Conservation (phyloP, 1,139 yeast genomes). For the Entelexis sorbosivorans region DNA sequence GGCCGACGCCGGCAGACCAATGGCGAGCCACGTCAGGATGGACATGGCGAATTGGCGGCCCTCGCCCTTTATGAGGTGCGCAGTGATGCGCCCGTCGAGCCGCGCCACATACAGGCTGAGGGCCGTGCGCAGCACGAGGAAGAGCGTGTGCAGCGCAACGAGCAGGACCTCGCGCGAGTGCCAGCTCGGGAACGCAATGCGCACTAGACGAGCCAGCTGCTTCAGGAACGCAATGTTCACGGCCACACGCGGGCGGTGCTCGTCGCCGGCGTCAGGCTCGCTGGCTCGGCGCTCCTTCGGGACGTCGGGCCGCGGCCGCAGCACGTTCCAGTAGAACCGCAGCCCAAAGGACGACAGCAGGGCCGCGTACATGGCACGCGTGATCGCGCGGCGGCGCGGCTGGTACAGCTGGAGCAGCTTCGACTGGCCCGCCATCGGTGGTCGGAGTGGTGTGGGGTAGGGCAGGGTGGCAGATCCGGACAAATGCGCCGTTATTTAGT, state of each 20-base stretch:
- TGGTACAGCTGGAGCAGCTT: slow-evolving; percentile 2
- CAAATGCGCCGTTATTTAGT: background rate
- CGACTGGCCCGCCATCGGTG: slow-evolving; percentile 4
- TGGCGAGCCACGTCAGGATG: slow-evolving; percentile 65
- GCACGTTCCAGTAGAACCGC: slow-evolving; percentile 13
- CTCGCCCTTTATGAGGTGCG: slow-evolving; percentile 63
- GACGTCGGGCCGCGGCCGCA: background rate
- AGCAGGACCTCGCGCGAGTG: slow-evolving; percentile 31
- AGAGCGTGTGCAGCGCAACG: slow-evolving; percentile 47
- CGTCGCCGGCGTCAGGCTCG: background rate
- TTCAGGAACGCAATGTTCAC: slow-evolving; percentile 29
- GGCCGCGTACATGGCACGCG: slow-evolving; percentile 15
- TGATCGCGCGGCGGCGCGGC: slow-evolving; percentile 14
- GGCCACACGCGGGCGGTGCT: slow-evolving; percentile 25
- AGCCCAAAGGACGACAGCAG: slow-evolving; percentile 17
- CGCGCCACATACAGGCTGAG: slow-evolving; percentile 76
- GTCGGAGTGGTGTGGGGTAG: slow-evolving; percentile 2
- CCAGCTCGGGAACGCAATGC: slow-evolving; percentile 31
- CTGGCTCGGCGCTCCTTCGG: background rate
- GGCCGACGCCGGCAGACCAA: slow-evolving; percentile 79
- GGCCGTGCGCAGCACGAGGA: slow-evolving; percentile 58
- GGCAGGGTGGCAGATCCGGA: slow-evolving; percentile 4
- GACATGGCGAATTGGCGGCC: slow-evolving; percentile 54
- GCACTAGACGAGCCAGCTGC: slow-evolving; percentile 27
- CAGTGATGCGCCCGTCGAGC: slow-evolving; percentile 76